Evolutionary conservation across 306 rosid genomes (phyloP).

Genomic region (Vigna radiata): DNA sequence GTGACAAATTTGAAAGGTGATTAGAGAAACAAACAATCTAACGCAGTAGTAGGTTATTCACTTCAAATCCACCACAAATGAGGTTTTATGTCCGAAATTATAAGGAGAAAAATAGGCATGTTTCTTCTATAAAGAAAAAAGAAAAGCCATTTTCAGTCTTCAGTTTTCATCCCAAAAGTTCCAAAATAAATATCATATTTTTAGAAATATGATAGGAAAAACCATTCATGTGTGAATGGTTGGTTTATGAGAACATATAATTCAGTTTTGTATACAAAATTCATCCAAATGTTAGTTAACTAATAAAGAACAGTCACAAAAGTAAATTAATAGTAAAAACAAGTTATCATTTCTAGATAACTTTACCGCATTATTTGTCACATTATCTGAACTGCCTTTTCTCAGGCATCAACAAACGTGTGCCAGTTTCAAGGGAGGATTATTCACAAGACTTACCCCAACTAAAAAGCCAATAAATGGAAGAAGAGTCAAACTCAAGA

Average conservation of each 20-base stretch:
- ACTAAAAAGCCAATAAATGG: conserved; percentile 83
- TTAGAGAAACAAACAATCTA: not conserved
- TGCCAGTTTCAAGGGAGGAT: conserved; percentile 20
- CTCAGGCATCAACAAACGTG: conserved; percentile 5
- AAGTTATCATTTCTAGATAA: conserved; percentile 8
- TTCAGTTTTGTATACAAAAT: not conserved
- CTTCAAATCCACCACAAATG: not conserved
- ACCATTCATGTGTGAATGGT: not conserved
- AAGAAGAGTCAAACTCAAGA: conserved; percentile 79
- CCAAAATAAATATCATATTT: not conserved
- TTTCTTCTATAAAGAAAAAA: not conserved
- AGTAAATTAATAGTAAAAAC: conserved; percentile 15
- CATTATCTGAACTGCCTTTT: conserved; percentile 10
- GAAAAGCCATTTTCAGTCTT: not conserved
- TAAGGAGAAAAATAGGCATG: not conserved
- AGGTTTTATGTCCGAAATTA: not conserved
- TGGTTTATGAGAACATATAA: not conserved
- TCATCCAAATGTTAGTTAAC: not conserved
- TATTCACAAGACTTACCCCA: conserved; percentile 73
- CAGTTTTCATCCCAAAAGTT: not conserved
- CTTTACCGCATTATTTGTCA: not conserved
- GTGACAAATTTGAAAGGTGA: not conserved
- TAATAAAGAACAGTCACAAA: conserved; percentile 18
- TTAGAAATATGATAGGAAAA: not conserved
- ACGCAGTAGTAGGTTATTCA: not conserved